Conservation (phyloP, 192 early-diverging fungal genomes). For the Geranomyces variabilis region DNA sequence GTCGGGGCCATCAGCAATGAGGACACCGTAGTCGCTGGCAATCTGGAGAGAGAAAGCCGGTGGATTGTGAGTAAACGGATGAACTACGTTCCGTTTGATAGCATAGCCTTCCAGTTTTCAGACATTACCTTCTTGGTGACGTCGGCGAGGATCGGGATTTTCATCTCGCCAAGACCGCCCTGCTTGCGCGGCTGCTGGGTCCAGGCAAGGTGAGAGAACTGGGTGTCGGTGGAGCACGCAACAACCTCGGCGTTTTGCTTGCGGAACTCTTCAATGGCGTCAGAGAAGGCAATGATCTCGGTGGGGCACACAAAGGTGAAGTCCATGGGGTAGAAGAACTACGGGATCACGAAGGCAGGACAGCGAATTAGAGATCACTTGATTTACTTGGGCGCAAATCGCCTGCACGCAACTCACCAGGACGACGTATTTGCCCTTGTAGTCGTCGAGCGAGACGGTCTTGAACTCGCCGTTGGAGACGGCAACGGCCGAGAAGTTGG, state of each 20-base stretch:
- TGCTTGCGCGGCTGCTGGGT: slow-evolving; percentile 78
- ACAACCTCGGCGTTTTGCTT: slow-evolving; percentile 71
- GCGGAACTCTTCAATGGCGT: slow-evolving; percentile 82
- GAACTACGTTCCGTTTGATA: too few relatives aligned
- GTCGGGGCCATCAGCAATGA: slow-evolving; percentile 70
- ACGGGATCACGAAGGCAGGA: slow-evolving; percentile 39
- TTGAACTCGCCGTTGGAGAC: slow-evolving; percentile 70
- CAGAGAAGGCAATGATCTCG: slow-evolving; percentile 88
- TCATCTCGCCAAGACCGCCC: slow-evolving; percentile 89
- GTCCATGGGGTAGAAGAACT: slow-evolving; percentile 90
- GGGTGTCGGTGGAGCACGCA: slow-evolving; percentile 34
- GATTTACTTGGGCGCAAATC: too few relatives aligned
- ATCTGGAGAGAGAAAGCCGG: slow-evolving; percentile 54
- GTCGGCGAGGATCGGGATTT: slow-evolving; percentile 88
- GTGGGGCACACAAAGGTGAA: slow-evolving; percentile 78
- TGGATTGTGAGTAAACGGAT: too few relatives aligned
- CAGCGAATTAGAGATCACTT: too few relatives aligned
- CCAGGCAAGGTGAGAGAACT: slow-evolving; percentile 60
- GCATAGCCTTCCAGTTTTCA: too few relatives aligned
- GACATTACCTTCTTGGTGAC: slow-evolving; percentile 65
- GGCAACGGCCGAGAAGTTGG: slow-evolving; percentile 67
- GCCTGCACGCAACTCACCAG: neutral
- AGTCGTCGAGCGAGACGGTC: slow-evolving; percentile 62
- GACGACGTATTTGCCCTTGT: slow-evolving; percentile 57
- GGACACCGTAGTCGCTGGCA: slow-evolving; percentile 83